Evolutionary conservation across 306 rosid species (phyloP).

Genomic region (Benincasa hispida): DNA sequence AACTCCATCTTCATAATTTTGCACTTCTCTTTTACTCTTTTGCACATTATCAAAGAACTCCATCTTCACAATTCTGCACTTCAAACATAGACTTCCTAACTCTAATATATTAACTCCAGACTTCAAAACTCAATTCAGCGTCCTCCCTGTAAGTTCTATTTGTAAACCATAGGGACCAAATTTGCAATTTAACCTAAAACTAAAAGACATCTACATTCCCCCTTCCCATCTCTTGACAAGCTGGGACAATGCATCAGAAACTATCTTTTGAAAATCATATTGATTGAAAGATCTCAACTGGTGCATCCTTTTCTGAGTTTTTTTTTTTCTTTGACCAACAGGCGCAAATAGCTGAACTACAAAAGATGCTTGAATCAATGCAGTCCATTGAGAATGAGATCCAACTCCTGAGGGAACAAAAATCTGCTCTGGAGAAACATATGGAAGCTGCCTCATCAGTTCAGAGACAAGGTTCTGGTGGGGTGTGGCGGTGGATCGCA

Average conservation of each 20-base stretch:
- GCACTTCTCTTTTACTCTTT: no score
- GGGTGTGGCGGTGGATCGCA: constrained; percentile 77
- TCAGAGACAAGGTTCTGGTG: constrained; percentile 74
- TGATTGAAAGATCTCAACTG: not conserved
- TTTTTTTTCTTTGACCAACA: constrained; percentile 15
- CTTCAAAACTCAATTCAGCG: no score
- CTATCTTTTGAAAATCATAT: not conserved
- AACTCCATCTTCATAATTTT: no score
- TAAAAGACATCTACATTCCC: not conserved
- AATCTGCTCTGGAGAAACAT: constrained; percentile 58
- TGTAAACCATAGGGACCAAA: no score
- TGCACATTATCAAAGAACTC: no score
- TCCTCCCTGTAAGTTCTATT: no score
- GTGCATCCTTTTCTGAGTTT: not conserved
- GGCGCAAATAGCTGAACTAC: constrained; percentile 86
- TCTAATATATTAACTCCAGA: no score
- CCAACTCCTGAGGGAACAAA: constrained; percentile 64
- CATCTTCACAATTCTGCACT: no score
- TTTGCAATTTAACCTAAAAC: not conserved
- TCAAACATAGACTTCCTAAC: no score
- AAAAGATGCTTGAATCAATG: constrained; percentile 57
- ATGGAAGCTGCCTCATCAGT: constrained; percentile 50
- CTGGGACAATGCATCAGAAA: not conserved
- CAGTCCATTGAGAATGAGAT: constrained; percentile 75
- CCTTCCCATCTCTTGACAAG: not conserved